Base-by-base conservation (phyloP, 306 rosid species). In the Adenanthera pavonina region DNA sequence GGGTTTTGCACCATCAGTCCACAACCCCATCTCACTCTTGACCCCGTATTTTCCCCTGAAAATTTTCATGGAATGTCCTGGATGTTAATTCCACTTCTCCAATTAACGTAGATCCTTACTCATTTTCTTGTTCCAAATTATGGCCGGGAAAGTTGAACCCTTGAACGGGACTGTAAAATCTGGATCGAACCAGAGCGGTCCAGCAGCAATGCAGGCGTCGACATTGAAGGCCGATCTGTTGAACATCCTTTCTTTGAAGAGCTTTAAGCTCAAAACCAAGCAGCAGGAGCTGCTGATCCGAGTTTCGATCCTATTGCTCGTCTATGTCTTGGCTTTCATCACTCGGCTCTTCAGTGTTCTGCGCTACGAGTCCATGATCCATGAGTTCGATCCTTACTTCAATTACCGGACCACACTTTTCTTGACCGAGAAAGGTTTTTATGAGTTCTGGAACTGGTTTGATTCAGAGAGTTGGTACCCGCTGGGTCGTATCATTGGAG, bases 401-500 rank as follows among this genome's bases (percentile, higher is more conserved):
- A 96, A 96, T 75, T 96, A 96, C 86, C 96, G 99, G 0, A 93
- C 98, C 17, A 96, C 99, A 3, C 87, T 96, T 30, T 96, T 59
- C 82, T 80, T 96, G 75, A 93, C 97, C 3, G 76, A 87, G 76
- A 84, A 93, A 6, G 99, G 99, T 51, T 93, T 96, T 87, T 81
- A 92, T 78, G 99, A 96, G 69, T 96, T 96, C 87, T 96, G 99
- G 99, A 96, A 93, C 86, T 96, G 99, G 99, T 96, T 96, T 69
- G 99, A 96, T 82, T 93, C 89, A 8, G 99, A 96, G 68, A 92
- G 97, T 56, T 96, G 99, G 99, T 93, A 96, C 70, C 99, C 99
- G 0, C 84, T 96, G 14, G 99, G 99, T 0, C 89, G 99, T 41
- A 96, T 96, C 89, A 80, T 96, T 11, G 99, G 99, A 0, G 99